Evolutionary conservation across 805 yeast genomes (phyloP).

Genomic region (Candida loeiensis): DNA sequence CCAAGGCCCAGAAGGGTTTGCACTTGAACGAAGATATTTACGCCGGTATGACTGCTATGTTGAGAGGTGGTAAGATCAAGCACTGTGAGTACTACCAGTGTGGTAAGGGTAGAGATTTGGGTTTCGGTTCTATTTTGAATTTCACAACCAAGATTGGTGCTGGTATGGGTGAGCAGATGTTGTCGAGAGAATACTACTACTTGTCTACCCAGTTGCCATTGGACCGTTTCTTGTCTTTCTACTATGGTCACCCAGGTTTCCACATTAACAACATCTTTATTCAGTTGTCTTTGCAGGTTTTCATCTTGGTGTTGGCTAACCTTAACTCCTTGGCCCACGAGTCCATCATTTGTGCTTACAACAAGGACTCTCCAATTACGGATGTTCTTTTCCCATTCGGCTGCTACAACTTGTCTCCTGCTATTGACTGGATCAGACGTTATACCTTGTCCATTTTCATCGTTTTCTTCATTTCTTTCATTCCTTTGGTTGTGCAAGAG

Average conservation of each 20-base stretch:
- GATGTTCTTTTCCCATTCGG: slow-evolving; percentile 65
- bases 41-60: slow-evolving; percentile 81
- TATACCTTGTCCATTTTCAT: slow-evolving; percentile 77
- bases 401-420: slow-evolving; percentile 71
- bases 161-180: slow-evolving; percentile 90
- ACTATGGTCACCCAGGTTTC: slow-evolving; percentile 85
- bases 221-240: slow-evolving; percentile 78
- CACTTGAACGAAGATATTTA: slow-evolving; percentile 86
- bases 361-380: slow-evolving; percentile 62
- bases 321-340: slow-evolving; percentile 72
- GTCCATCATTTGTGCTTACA: slow-evolving; percentile 63
- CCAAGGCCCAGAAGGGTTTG: slow-evolving; percentile 82
- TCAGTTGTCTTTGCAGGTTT: slow-evolving; percentile 69
- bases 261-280: slow-evolving; percentile 78
- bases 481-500: slow-evolving; percentile 77
- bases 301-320: slow-evolving; percentile 67
- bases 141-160: slow-evolving; percentile 88
- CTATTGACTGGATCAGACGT: slow-evolving; percentile 78
- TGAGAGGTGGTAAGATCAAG: slow-evolving; percentile 84
- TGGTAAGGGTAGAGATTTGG: slow-evolving; percentile 89
- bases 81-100: slow-evolving; percentile 87
- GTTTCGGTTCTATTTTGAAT: slow-evolving; percentile 81
- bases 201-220: slow-evolving; percentile 76
- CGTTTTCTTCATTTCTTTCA: slow-evolving; percentile 75
- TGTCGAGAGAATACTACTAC: slow-evolving; percentile 79